A percentile compares a stretch with the other conserved stretches of the same genome.
Conservation (phyloP, 306 rosid genomes). For the Benincasa hispida region DNA sequence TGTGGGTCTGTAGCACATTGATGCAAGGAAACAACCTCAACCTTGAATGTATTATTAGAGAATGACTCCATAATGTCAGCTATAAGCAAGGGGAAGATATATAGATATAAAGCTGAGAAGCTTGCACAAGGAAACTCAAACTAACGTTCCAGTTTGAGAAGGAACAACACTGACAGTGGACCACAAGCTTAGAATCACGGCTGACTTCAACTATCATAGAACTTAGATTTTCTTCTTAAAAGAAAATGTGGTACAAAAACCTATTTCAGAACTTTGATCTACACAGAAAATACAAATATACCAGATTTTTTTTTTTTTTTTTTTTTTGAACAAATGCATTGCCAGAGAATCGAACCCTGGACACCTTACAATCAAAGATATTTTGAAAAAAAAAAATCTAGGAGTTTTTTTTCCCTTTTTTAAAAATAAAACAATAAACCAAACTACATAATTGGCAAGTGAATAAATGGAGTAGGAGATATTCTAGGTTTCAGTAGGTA, state of each 20-base stretch:
- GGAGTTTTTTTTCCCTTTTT: not conserved
- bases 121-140: not conserved
- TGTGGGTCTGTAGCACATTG: conserved; percentile 32
- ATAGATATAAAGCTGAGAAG: not conserved
- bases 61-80: not conserved
- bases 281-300: no score
- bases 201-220: not conserved
- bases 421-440: no score
- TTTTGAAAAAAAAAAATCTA: not conserved
- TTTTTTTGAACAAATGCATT: no score
- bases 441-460: not conserved
- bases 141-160: not conserved
- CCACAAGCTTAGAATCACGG: not conserved
- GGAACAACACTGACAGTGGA: not conserved
- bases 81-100: not conserved
- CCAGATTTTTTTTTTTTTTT: no score
- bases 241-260: no score
- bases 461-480: no score
- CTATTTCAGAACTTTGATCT: no score
- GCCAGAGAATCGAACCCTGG: no score
- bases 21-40: conserved; percentile 23
- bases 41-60: not conserved
- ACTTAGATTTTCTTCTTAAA: no score
- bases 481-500: no score
- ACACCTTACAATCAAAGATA: not conserved